These are phyloP conservation scores for Tolypocladium tropicale DNA, from an alignment of 2,329 filamentous ascomycete species.

Conservation along the genomic window DNA sequence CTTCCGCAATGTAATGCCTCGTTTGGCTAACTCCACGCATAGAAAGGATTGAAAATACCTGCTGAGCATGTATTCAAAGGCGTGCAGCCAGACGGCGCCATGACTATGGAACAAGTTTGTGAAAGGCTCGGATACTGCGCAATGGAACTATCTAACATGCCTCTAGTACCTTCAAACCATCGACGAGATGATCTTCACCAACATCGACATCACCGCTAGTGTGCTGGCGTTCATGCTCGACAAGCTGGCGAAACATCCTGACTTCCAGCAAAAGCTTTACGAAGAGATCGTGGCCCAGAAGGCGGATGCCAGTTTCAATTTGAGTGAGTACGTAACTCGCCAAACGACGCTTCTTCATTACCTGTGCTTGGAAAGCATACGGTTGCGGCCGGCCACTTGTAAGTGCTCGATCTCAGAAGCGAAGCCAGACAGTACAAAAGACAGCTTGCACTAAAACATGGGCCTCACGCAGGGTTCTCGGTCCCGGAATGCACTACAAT, in stretches of 20 bases:
- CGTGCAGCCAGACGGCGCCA: background rate
- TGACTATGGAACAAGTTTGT: background rate
- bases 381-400: background rate
- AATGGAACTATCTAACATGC: background rate
- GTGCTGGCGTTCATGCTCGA: background rate
- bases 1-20: background rate
- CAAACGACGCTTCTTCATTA: background rate
- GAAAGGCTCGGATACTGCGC: too few species aligned
- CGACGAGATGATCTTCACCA: background rate
- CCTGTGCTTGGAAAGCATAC: background rate
- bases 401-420: background rate
- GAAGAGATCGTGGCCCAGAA: background rate
- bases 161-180: background rate
- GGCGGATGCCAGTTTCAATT: background rate
- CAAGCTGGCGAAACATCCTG: background rate
- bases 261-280: background rate
- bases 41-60: background rate
- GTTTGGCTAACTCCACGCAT: background rate
- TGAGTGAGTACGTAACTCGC: background rate
- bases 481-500: background rate
- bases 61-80: background rate
- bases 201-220: background rate
- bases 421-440: rapidly evolving
- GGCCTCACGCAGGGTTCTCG: background rate
- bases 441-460: background rate